Percentiles rank a stretch among this genome's conserved stretches.
These are phyloP conservation scores for Nothomitra cinnamomea DNA, from an alignment of 2,329 filamentous ascomycete genomes.

Conservation along the genomic window DNA sequence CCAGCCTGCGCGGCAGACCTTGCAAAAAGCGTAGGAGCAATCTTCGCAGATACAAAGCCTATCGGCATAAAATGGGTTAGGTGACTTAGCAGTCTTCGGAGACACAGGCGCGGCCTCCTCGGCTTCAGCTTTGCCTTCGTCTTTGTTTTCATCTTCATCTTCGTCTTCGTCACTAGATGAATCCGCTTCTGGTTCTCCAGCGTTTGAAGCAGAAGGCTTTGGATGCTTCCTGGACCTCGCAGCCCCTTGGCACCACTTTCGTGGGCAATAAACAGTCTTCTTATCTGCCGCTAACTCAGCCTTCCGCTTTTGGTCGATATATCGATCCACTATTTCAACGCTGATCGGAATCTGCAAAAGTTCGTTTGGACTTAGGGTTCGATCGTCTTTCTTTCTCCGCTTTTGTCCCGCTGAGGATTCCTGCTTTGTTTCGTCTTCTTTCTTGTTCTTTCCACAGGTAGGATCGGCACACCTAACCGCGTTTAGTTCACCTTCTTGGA, in stretches of 20 bases:
- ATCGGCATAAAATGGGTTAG: constrained; percentile 24
- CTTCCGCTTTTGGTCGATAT: constrained; percentile 82
- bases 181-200: not conserved
- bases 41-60: constrained; percentile 74
- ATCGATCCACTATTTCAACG: constrained; percentile 61
- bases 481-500: constrained; percentile 66
- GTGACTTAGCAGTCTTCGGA: too few relatives aligned
- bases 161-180: not conserved
- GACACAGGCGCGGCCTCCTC: constrained; percentile 8
- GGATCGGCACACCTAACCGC: constrained; percentile 67
- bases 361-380: constrained; percentile 64
- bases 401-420: constrained; percentile 17
- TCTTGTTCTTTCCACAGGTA: constrained; percentile 52
- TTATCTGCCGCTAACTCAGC: constrained; percentile 83
- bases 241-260: constrained; percentile 81
- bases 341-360: constrained; percentile 33
- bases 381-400: constrained; percentile 42
- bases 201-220: constrained; percentile 35
- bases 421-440: constrained; percentile 17
- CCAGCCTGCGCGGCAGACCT: constrained; percentile 63
- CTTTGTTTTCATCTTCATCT: constrained; percentile 3
- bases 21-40: constrained; percentile 79
- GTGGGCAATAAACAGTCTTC: constrained; percentile 80
- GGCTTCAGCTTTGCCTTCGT: constrained; percentile 1
- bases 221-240: constrained; percentile 59